A percentile compares a stretch with the other conserved stretches of the same genome.
Conservation (phyloP, 768 basidiomycete genomes). For the Mycena chlorophos region DNA sequence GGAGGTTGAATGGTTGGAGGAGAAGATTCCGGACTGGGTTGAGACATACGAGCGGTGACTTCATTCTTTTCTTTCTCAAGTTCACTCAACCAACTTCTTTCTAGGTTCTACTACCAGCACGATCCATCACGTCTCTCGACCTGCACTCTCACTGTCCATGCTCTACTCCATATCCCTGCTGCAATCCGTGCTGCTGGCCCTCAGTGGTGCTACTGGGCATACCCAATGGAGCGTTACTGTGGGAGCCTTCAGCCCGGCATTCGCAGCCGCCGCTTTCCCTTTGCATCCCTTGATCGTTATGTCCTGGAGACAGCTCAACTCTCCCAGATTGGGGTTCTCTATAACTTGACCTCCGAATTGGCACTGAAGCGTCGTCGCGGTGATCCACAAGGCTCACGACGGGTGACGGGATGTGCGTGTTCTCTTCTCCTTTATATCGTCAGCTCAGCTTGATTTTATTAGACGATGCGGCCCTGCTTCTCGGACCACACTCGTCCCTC, state of each 20-base stretch:
- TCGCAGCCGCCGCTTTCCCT: slow-evolving; percentile 33
- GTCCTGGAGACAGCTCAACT: slow-evolving; percentile 33
- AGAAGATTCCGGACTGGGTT: slow-evolving; percentile 27
- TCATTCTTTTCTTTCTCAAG: background rate
- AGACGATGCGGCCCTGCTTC: no score
- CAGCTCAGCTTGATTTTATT: no score
- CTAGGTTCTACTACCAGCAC: slow-evolving; percentile 33
- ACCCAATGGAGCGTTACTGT: slow-evolving; percentile 42
- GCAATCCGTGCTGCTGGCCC: slow-evolving; percentile 34
- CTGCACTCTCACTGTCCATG: slow-evolving; percentile 35
- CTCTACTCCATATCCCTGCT: slow-evolving; percentile 37
- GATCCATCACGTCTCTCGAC: slow-evolving; percentile 22
- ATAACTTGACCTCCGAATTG: no score
- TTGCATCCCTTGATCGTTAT: slow-evolving; percentile 29
- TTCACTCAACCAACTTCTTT: background rate
- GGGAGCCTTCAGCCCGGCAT: slow-evolving; percentile 30
- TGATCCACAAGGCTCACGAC: no score
- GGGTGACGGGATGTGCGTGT: no score
- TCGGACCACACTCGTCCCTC: no score
- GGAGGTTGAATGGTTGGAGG: slow-evolving; percentile 28
- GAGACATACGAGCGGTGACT: slow-evolving; percentile 37
- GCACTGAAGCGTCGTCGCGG: no score
- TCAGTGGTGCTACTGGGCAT: slow-evolving; percentile 41
- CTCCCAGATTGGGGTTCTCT: slow-evolving; percentile 31
- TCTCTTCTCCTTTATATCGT: no score